Conservation (phyloP, 306 rosid species). For the Rosa multiflora region DNA sequence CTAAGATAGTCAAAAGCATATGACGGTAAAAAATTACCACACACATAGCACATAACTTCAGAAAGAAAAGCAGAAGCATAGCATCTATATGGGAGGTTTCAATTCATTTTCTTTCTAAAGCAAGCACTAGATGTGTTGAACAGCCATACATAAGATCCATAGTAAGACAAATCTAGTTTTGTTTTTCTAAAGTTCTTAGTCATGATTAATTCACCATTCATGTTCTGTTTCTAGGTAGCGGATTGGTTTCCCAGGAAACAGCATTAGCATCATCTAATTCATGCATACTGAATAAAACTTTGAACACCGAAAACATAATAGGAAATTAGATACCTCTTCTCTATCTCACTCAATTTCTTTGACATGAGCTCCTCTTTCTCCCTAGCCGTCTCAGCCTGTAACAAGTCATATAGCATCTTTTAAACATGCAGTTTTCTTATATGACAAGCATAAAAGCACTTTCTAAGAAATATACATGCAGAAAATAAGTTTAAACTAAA, state of each 20-base stretch:
- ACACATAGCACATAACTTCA: not conserved
- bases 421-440: conserved; percentile 24
- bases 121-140: not conserved
- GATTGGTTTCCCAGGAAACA: not conserved
- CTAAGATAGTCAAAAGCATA: not conserved
- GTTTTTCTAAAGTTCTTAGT: not conserved
- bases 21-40: not conserved
- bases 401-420: conserved; percentile 28
- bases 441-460: conserved; percentile 4
- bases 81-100: not conserved
- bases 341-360: conserved; percentile 47
- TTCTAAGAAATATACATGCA: conserved; percentile 4
- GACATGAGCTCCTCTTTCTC: conserved; percentile 77
- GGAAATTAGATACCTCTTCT: conserved; percentile 52
- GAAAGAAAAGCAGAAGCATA: not conserved
- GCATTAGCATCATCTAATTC: not conserved
- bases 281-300: not conserved
- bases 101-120: not conserved
- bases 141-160: not conserved
- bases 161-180: not conserved
- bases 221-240: not conserved
- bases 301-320: not conserved
- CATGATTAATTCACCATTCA: not conserved
- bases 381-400: conserved; percentile 91
- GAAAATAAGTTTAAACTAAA: conserved; percentile 12